A percentile compares a stretch with the other conserved stretches of the same genome.
These are phyloP conservation scores for Artemisia annua DNA, from an alignment of 129 eudicot species.

Conservation along the genomic window DNA sequence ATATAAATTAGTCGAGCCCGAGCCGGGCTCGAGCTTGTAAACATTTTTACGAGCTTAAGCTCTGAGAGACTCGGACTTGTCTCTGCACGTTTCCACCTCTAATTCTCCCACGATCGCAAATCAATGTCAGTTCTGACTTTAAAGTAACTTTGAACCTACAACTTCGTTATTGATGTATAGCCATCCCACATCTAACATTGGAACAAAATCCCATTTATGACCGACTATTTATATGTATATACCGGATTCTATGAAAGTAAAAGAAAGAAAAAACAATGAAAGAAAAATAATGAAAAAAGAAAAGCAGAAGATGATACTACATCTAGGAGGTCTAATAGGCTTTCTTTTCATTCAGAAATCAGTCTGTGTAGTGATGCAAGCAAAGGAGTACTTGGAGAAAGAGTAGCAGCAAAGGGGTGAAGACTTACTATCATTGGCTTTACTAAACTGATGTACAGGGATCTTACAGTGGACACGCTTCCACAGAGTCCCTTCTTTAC, in stretches of 20 bases:
- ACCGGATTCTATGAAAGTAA: neutral
- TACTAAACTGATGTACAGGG: constrained; percentile 40
- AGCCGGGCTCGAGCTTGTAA: too few species aligned
- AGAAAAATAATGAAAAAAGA: neutral
- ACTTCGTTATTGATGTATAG: too few species aligned
- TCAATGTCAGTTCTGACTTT: too few species aligned
- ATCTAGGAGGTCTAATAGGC: constrained; percentile 10
- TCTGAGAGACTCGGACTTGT: too few species aligned
- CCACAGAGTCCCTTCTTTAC: constrained; percentile 36
- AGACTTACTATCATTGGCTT: constrained; percentile 38
- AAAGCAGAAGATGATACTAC: neutral
- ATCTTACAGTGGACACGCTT: constrained; percentile 48
- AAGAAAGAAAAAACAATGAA: neutral
- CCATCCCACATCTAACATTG: too few species aligned
- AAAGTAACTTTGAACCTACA: too few species aligned
- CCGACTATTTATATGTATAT: too few species aligned
- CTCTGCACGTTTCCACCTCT: too few species aligned
- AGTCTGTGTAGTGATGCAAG: constrained; percentile 24
- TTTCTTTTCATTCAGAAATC: constrained; percentile 19
- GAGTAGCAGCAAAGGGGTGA: constrained; percentile 7
- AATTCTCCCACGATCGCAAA: too few species aligned
- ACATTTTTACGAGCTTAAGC: too few species aligned
- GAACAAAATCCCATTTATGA: too few species aligned
- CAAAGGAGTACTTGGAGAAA: constrained; percentile 26
- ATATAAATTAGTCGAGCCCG: too few species aligned